Conservation (phyloP, 345 rosid species). For the Balakata baccata region DNA sequence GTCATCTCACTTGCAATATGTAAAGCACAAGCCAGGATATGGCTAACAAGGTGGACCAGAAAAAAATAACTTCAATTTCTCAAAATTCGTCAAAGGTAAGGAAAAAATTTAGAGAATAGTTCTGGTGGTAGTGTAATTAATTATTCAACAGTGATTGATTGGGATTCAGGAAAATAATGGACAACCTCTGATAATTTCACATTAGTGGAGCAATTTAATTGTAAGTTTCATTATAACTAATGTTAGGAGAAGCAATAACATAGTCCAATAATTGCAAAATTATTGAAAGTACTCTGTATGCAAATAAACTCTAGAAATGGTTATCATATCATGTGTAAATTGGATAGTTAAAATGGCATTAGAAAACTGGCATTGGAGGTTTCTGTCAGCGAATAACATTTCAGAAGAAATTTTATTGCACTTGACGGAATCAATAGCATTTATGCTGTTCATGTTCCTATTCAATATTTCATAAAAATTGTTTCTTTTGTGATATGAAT, state of each 20-base stretch:
- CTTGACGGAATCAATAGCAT: background rate
- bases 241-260: background rate
- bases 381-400: background rate
- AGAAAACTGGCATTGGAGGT: too few species aligned
- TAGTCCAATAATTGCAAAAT: background rate
- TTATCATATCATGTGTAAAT: background rate
- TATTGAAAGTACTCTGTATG: background rate
- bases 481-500: too few species aligned
- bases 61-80: background rate
- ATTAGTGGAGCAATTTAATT: background rate
- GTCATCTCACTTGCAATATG: too few species aligned
- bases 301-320: background rate
- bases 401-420: background rate
- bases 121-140: too few species aligned
- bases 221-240: background rate
- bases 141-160: too few species aligned
- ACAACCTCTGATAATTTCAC: too few species aligned
- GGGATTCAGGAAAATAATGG: too few species aligned
- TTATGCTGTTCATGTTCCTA: background rate
- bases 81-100: background rate
- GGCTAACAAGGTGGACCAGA: background rate
- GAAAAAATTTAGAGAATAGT: background rate
- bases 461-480: too few species aligned
- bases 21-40: too few species aligned
- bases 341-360: too few species aligned